phyloP scores from a whole-genome alignment of 2,329 filamentous ascomycete species.

The Diaporthe longicolla region DNA sequence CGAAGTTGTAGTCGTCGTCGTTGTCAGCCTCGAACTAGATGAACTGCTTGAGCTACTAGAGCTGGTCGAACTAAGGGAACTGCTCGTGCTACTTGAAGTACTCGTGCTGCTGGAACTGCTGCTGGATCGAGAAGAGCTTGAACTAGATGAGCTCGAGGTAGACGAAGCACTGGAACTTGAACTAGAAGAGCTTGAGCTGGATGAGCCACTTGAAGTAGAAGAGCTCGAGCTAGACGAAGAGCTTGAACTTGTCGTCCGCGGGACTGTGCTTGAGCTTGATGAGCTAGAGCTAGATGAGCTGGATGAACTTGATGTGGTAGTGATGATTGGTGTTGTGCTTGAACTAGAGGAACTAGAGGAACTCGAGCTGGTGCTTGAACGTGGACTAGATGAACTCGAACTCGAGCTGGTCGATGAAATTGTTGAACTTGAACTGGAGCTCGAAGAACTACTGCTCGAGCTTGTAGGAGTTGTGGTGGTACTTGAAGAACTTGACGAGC shows the following conservation, averaged over 20 bases:
- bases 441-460: background rate
- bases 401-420: background rate
- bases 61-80: background rate
- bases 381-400: background rate
- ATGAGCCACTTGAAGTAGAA: too few species aligned
- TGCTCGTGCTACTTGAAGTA: background rate
- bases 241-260: background rate
- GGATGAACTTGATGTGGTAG: background rate
- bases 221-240: too few species aligned
- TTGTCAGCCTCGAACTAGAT: background rate
- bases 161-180: background rate
- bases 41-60: background rate
- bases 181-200: background rate
- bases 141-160: background rate
- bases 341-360: slow-evolving; percentile 3
- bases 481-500: background rate
- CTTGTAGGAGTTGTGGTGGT: background rate
- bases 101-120: background rate
- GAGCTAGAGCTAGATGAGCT: background rate
- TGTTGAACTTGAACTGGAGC: background rate
- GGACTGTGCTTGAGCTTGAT: background rate
- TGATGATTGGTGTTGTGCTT: background rate
- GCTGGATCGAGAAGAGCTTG: background rate
- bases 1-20: background rate
- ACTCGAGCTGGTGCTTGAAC: background rate